Conservation (phyloP, 495 filamentous ascomycete genomes). For the Melanomma pulvis-pyrius region DNA sequence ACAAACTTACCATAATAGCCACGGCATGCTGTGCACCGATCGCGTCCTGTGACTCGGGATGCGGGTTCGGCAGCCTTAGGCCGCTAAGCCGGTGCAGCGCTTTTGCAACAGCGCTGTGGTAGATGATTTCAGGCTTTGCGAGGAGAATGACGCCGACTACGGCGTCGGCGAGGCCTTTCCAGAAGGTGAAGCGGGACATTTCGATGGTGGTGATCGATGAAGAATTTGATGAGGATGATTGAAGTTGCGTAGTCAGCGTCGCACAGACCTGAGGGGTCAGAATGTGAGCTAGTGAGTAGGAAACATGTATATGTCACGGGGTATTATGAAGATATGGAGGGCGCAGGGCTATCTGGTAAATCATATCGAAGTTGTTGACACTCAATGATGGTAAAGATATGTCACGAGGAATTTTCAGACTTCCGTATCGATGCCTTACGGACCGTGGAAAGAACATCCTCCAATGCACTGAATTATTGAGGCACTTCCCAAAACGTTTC, state of each 20-base stretch:
- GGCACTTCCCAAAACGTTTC: too few species aligned
- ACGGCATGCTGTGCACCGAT: conserved; percentile 19
- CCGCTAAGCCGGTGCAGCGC: conserved; percentile 3
- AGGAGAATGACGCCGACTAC: conserved; percentile 19
- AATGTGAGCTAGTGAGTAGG: too few species aligned
- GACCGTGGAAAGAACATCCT: too few species aligned
- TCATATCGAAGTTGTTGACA: too few species aligned
- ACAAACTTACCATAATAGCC: conserved; percentile 19
- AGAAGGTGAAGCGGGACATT: conserved; percentile 22
- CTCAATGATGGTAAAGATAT: too few species aligned
- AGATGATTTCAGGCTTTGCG: conserved; percentile 16
- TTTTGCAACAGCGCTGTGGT: conserved; percentile 13
- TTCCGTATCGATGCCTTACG: too few species aligned
- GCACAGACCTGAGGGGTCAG: too few species aligned
- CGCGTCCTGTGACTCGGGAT: conserved; percentile 6
- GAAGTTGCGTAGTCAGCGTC: neutral
- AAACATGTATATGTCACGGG: too few species aligned
- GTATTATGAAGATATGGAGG: too few species aligned
- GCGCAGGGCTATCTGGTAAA: too few species aligned
- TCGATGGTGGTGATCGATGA: neutral
- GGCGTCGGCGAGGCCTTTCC: conserved; percentile 23
- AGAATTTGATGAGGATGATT: neutral
- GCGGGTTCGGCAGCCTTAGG: conserved; percentile 17
- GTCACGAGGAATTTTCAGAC: too few species aligned
- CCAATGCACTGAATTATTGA: too few species aligned